phyloP scores from a whole-genome alignment of 371 early-diverging fungal genomes.

The Mucor racemosus region DNA sequence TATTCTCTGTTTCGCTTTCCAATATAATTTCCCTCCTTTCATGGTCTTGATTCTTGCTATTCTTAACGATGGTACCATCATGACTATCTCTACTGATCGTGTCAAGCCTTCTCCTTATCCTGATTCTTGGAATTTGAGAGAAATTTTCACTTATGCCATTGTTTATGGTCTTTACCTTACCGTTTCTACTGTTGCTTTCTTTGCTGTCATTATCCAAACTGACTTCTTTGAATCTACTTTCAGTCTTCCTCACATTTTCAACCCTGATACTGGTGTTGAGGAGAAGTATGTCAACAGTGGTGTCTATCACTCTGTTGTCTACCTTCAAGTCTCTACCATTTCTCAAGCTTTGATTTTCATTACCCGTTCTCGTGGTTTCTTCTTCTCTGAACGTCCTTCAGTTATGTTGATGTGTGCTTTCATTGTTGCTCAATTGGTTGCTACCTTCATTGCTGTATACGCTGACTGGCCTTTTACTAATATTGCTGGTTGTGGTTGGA shows the following conservation, averaged over 20 bases:
- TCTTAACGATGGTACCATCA: constrained; percentile 68
- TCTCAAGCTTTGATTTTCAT: constrained; percentile 68
- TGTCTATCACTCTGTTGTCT: constrained; percentile 60
- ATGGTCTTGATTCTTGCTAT: constrained; percentile 68
- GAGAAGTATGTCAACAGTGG: constrained; percentile 49
- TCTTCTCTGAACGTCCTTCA: constrained; percentile 63
- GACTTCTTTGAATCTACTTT: constrained; percentile 48
- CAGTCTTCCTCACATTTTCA: constrained; percentile 30
- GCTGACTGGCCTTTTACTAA: constrained; percentile 67
- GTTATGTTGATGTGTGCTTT: constrained; percentile 57
- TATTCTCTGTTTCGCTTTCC: constrained; percentile 60
- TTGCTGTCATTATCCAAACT: constrained; percentile 48
- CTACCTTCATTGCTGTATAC: constrained; percentile 66
- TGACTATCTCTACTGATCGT: constrained; percentile 68
- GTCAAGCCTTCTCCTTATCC: constrained; percentile 63
- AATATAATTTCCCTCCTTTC: constrained; percentile 70
- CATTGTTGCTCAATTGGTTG: constrained; percentile 61
- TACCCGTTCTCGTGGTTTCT: constrained; percentile 66
- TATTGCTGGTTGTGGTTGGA: constrained; percentile 64
- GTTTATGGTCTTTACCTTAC: constrained; percentile 64
- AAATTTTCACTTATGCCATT: constrained; percentile 63
- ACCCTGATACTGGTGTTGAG: constrained; percentile 42
- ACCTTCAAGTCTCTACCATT: constrained; percentile 63
- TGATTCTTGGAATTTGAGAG: constrained; percentile 63
- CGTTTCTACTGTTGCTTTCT: constrained; percentile 62